These are phyloP conservation scores for Whalleya microplaca DNA, from an alignment of 2,329 filamentous ascomycete genomes.

Conservation along the genomic window DNA sequence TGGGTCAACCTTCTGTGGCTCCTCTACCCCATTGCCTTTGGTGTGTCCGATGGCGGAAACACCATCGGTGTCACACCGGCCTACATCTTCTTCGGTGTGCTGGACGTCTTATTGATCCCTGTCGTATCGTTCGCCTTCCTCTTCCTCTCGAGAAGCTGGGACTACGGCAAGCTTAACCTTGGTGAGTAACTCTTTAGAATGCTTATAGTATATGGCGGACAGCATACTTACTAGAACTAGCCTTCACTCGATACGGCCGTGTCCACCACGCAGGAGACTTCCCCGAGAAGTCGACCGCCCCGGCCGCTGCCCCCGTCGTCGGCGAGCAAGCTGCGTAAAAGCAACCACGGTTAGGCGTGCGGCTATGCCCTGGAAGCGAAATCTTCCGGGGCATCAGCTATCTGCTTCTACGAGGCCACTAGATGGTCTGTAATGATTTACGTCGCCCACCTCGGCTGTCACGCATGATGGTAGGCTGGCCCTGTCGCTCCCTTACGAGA, in stretches of 20 bases:
- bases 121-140: slow-evolving; percentile 48
- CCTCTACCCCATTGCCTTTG: slow-evolving; percentile 58
- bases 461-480: neutral
- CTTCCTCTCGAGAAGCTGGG: slow-evolving; percentile 51
- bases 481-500: neutral
- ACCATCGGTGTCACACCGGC: slow-evolving; percentile 48
- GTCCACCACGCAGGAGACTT: slow-evolving; percentile 47
- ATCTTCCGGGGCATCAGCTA: slow-evolving; percentile 10
- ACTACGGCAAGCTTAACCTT: slow-evolving; percentile 54
- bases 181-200: slow-evolving; percentile 15
- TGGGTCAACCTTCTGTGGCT: slow-evolving; percentile 58
- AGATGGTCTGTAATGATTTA: neutral
- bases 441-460: neutral
- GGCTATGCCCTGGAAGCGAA: slow-evolving; percentile 10
- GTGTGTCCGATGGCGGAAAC: slow-evolving; percentile 57
- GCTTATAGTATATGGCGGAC: neutral
- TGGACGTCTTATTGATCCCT: slow-evolving; percentile 54
- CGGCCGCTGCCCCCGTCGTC: slow-evolving; percentile 29
- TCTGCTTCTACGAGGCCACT: neutral
- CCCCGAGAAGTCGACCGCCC: slow-evolving; percentile 48
- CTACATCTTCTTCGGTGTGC: slow-evolving; percentile 57
- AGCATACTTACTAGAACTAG: slow-evolving; percentile 3
- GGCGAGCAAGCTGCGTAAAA: slow-evolving; percentile 24
- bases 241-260: slow-evolving; percentile 59
- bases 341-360: neutral